These are phyloP conservation scores for Starmerella kuoi DNA, from an alignment of 805 yeast genomes.

Conservation along the genomic window DNA sequence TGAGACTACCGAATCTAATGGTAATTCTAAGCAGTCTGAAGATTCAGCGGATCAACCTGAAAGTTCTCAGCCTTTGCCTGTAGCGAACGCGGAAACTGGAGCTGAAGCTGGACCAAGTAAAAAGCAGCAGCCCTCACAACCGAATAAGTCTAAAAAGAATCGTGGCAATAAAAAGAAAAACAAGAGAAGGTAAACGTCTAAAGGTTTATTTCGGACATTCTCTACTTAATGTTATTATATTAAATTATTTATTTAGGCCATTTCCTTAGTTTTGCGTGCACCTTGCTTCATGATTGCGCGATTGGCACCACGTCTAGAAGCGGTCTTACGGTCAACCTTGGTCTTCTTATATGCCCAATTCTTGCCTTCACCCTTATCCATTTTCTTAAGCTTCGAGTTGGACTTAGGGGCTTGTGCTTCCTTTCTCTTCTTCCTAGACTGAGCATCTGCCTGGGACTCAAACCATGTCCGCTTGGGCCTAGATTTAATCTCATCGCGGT, in stretches of 20 bases:
- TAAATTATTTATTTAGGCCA: neutral
- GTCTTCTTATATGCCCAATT: constrained; percentile 69
- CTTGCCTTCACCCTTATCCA: constrained; percentile 45
- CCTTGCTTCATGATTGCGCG: constrained; percentile 20
- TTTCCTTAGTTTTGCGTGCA: constrained; percentile 13
- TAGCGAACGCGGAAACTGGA: too few species aligned
- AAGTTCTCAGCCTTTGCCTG: too few species aligned
- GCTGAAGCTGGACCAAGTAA: too few species aligned
- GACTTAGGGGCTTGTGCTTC: constrained; percentile 28
- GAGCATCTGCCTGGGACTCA: constrained; percentile 36
- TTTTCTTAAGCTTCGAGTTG: constrained; percentile 50
- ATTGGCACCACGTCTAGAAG: constrained; percentile 21
- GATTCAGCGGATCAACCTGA: too few species aligned
- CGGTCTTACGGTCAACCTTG: constrained; percentile 44
- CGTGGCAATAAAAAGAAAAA: constrained; percentile 12
- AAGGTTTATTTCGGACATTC: neutral
- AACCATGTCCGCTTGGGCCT: constrained; percentile 98
- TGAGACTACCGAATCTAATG: too few species aligned
- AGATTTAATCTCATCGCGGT: constrained; percentile 67
- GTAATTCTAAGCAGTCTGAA: too few species aligned
- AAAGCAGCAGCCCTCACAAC: too few species aligned
- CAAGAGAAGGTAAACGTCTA: constrained; percentile 13
- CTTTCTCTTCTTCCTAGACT: constrained; percentile 23
- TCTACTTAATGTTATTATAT: neutral
- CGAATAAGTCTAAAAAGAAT: constrained; percentile 10